Evolutionary conservation across 306 rosid genomes (phyloP), one percentile per base, ranked within the genome.

Genomic region (Sesbania bispinosa): DNA sequence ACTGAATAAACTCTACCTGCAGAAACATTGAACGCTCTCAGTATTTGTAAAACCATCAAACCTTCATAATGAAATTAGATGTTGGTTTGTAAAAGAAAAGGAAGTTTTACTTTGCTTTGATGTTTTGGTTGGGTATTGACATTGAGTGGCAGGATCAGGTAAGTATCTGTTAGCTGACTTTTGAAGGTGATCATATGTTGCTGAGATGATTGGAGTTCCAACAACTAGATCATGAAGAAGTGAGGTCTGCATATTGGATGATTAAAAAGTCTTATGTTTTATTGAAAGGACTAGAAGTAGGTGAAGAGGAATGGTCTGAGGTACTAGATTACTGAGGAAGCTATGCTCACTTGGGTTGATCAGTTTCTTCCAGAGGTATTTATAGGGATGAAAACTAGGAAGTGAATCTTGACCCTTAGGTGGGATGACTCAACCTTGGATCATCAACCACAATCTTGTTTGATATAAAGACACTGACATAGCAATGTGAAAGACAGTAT

Each of bases 221-320:
- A 77, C 26, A 29, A 75, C 24, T 24, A 79, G 76, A 8, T 85
- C 77, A 32, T 77, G 85, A 67, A 79, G 70, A 83, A 79, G 61
- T 41, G 85, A 58, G 42, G 77, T 58, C 42, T 77, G 67, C 90
- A 88, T 85, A n/a, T 36, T 66, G 70, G 52, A 7, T 47, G 58
- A 20, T 59, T 9, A 14, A 1, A 7, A 10, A 23, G 29, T 20
- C 20, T 60, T 77, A 1, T 38, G 71, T 20, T 52, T 29, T 27
- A 48, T 42, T 2, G 14, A 29, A 66, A 50, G 42, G 62, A 55
- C 13, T 30, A 55, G 60, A 2, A 11, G 10, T 8, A 36, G 41
- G 30, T 54, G 67, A 45, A 55, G 61, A 42, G 36, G 58, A 75
- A 54, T 45, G 71, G 27, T 24, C 20, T 10, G 30, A 75, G 50